Evolutionary conservation across 176 grass and related monocot genomes (phyloP).

Genomic region (Aegilops umbellulata): DNA sequence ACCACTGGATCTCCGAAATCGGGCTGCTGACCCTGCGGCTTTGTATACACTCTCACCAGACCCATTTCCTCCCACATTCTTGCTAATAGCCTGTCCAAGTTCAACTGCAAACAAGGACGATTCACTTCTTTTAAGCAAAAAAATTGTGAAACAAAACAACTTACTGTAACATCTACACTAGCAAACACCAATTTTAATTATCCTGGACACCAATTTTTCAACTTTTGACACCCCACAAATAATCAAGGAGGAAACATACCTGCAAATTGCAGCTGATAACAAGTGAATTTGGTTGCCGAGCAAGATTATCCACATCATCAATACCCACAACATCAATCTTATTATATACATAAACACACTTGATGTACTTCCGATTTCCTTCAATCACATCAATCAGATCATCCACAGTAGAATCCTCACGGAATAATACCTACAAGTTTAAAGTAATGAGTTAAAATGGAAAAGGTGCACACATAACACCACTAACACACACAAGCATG

Average conservation of each 20-base stretch:
- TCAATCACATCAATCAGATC: constrained; percentile 97
- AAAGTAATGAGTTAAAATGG: constrained; percentile 15
- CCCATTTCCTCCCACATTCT: constrained; percentile 99
- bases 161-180: background rate
- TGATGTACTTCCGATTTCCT: constrained; percentile 97
- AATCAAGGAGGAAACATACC: constrained; percentile 39
- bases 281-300: constrained; percentile 94
- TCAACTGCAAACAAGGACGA: constrained; percentile 61
- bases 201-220: too few relatives aligned
- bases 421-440: constrained; percentile 73
- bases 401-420: constrained; percentile 97
- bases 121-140: background rate
- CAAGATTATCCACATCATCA: constrained; percentile 92
- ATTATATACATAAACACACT: constrained; percentile 99
- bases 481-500: background rate
- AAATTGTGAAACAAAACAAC: background rate
- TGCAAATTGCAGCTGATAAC: constrained; percentile 99
- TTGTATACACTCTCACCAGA: constrained; percentile 94
- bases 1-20: constrained; percentile 95
- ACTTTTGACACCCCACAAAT: background rate
- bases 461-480: background rate
- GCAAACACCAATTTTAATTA: too few relatives aligned
- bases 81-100: constrained; percentile 89
- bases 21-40: constrained; percentile 95
- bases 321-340: constrained; percentile 99